These are phyloP conservation scores for Suillus tomentosus DNA, from an alignment of 768 basidiomycete species.

Conservation along the genomic window DNA sequence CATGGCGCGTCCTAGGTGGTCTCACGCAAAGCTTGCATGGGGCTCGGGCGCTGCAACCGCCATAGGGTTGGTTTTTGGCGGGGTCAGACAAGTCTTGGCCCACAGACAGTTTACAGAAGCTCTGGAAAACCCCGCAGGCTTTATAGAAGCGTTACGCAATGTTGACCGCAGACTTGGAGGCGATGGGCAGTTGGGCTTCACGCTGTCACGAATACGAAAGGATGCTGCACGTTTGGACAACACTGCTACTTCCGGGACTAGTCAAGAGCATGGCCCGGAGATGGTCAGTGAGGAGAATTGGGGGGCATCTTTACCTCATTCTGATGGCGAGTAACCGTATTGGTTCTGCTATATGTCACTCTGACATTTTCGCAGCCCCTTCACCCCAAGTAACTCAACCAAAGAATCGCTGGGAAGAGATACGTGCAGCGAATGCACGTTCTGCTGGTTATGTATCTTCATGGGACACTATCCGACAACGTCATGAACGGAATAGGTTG, in stretches of 20 bases:
- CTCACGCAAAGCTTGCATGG: conserved; percentile 26
- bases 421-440: conserved; percentile 55
- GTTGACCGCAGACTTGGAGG: conserved; percentile 35
- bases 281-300: conserved; percentile 22
- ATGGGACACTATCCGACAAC: conserved; percentile 71
- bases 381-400: conserved; percentile 11
- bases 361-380: neutral
- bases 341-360: neutral
- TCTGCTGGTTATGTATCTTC: conserved; percentile 47
- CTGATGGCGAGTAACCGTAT: neutral
- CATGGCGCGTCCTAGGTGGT: conserved; percentile 32
- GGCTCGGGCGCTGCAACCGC: conserved; percentile 27
- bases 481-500: conserved; percentile 42
- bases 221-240: conserved; percentile 6
- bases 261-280: conserved; percentile 15
- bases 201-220: conserved; percentile 26
- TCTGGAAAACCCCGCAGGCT: conserved; percentile 32
- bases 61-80: conserved; percentile 36
- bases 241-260: conserved; percentile 6
- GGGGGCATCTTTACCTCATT: conserved; percentile 13
- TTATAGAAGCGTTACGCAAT: conserved; percentile 32
- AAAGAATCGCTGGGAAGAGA: conserved; percentile 62
- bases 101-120: conserved; percentile 34
- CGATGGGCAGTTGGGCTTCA: conserved; percentile 29
- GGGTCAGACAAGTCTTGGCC: conserved; percentile 29